Conservation (phyloP, 2,329 filamentous ascomycete genomes). For the Macroventuria anomochaeta region DNA sequence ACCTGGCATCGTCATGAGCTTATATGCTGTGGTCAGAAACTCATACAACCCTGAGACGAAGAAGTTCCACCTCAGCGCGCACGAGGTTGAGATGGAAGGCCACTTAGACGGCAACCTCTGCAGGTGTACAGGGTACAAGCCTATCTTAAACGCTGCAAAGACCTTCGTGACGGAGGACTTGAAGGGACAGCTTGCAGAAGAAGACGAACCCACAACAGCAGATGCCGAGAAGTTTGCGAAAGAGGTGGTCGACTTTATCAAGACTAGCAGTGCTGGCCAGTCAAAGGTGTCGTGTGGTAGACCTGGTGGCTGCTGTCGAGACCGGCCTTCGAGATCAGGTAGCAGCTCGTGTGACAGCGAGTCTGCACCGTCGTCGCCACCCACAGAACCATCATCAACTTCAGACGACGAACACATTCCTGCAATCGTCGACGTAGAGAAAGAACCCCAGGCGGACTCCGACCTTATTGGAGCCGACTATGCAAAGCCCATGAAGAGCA, state of each 20-base stretch:
- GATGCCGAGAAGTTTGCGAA: slow-evolving; percentile 34
- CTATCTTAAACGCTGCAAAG: slow-evolving; percentile 90
- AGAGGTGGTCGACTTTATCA: slow-evolving; percentile 32
- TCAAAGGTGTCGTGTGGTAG: slow-evolving; percentile 45
- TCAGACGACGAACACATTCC: slow-evolving; percentile 41
- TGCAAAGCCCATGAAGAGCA: slow-evolving; percentile 46
- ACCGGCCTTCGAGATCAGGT: slow-evolving; percentile 33
- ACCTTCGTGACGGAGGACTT: slow-evolving; percentile 71
- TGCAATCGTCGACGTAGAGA: slow-evolving; percentile 30
- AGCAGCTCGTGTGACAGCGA: slow-evolving; percentile 38
- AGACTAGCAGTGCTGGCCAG: slow-evolving; percentile 30
- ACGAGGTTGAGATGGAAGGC: slow-evolving; percentile 48
- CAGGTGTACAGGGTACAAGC: slow-evolving; percentile 90
- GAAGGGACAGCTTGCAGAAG: slow-evolving; percentile 58
- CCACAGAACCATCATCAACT: slow-evolving; percentile 34
- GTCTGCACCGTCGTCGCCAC: slow-evolving; percentile 36
- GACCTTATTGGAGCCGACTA: slow-evolving; percentile 41
- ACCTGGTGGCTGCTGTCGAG: slow-evolving; percentile 49
- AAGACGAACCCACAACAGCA: slow-evolving; percentile 57
- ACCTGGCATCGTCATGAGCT: slow-evolving; percentile 89
- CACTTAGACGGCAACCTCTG: slow-evolving; percentile 92
- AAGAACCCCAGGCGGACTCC: slow-evolving; percentile 30
- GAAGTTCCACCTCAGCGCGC: slow-evolving; percentile 43
- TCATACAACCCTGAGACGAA: slow-evolving; percentile 45
- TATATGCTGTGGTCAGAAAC: slow-evolving; percentile 90